Conservation (phyloP, 75 land plant genomes). For the Cunninghamia lanceolata region DNA sequence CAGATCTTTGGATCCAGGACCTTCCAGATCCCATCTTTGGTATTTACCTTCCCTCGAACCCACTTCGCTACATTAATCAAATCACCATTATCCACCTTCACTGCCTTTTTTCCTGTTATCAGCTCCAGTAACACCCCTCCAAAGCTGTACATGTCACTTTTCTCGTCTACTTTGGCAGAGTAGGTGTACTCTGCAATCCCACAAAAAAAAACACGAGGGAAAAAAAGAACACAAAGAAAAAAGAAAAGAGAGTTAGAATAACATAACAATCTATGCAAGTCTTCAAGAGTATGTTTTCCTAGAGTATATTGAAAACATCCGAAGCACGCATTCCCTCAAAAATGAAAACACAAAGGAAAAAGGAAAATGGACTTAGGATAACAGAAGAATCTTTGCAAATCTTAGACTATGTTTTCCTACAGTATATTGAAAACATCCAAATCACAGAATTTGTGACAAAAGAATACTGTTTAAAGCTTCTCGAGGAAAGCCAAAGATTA, state of each 20-base stretch:
- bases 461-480: neutral
- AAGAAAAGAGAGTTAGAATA: neutral
- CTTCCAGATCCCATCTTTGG: conserved; percentile 34
- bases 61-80: conserved; percentile 56
- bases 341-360: too few species aligned
- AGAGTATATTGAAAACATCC: neutral
- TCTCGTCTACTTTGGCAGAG: conserved; percentile 43
- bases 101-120: conserved; percentile 46
- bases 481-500: neutral
- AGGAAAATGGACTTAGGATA: too few species aligned
- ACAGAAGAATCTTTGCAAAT: too few species aligned
- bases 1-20: conserved; percentile 50
- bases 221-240: too few species aligned
- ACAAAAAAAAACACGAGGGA: too few species aligned
- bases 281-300: neutral
- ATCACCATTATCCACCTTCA: conserved; percentile 27
- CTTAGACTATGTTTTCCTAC: too few species aligned
- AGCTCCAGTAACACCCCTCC: conserved; percentile 62
- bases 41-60: conserved; percentile 51
- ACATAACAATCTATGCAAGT: neutral
- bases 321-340: too few species aligned
- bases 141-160: conserved; percentile 61
- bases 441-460: neutral
- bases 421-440: too few species aligned
- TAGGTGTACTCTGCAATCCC: conserved; percentile 41